Percentiles rank a stretch among this genome's conserved stretches.
Conservation (phyloP, 1,284 basidiomycete genomes). For the Irpex lacteus region DNA sequence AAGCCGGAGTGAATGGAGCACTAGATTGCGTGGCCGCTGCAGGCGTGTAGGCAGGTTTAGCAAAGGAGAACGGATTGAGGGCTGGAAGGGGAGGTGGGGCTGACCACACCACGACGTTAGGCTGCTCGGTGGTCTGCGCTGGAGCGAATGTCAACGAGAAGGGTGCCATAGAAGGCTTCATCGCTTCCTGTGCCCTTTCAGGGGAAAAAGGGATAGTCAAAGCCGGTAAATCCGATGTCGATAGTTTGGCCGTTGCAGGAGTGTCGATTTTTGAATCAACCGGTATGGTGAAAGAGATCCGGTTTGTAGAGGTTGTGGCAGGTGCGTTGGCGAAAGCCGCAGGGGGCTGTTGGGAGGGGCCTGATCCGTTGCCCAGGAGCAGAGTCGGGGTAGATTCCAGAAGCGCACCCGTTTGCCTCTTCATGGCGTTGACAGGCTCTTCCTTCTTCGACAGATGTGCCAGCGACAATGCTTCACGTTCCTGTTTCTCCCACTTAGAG, state of each 20-base stretch:
- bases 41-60: background rate
- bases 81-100: background rate
- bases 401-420: conserved; percentile 8
- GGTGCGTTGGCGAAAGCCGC: too few relatives aligned
- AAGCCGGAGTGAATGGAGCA: background rate
- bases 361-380: conserved; percentile 11
- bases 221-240: conserved; percentile 8
- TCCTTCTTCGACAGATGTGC: conserved; percentile 32
- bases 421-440: conserved; percentile 11
- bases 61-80: background rate
- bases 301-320: background rate
- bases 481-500: conserved; percentile 82
- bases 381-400: background rate
- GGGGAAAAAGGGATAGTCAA: conserved; percentile 8
- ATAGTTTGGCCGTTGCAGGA: conserved; percentile 8
- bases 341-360: conserved; percentile 7
- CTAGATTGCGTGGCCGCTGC: background rate
- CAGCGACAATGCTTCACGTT: conserved; percentile 75
- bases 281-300: conserved; percentile 1
- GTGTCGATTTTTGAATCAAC: background rate
- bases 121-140: background rate
- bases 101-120: background rate
- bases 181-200: background rate
- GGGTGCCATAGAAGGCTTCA: conserved; percentile 7
- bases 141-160: conserved; percentile 5